Evolutionary conservation across 352 stramenopile species (phyloP).

Genomic region (Globisporangium abappressorium): DNA sequence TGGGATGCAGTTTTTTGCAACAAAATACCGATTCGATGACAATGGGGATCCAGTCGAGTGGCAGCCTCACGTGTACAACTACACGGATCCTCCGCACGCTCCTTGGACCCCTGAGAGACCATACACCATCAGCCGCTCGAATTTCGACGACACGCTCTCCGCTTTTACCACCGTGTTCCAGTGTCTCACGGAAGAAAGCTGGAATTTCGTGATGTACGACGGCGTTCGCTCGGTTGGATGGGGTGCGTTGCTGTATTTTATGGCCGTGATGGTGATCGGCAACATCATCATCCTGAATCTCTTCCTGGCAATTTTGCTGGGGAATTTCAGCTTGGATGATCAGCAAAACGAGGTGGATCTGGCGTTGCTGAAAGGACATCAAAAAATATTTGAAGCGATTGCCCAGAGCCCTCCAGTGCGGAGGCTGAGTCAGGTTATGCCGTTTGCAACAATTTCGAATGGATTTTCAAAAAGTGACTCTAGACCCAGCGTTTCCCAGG

Average conservation of each 20-base stretch:
- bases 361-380: constrained; percentile 29
- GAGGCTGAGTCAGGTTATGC: constrained; percentile 10
- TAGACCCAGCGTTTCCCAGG: not conserved
- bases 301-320: constrained; percentile 87
- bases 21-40: constrained; percentile 76
- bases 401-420: constrained; percentile 2
- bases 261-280: constrained; percentile 68
- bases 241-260: constrained; percentile 49
- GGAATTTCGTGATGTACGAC: constrained; percentile 87
- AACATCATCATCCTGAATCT: constrained; percentile 88
- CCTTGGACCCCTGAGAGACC: constrained; percentile 38
- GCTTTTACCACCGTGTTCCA: constrained; percentile 82
- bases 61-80: constrained; percentile 38
- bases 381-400: constrained; percentile 24
- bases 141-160: constrained; percentile 56
- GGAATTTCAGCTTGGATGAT: constrained; percentile 63
- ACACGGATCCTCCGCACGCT: constrained; percentile 35
- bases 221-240: constrained; percentile 46
- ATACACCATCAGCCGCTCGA: constrained; percentile 42
- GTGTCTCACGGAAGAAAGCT: constrained; percentile 86
- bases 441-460: not conserved
- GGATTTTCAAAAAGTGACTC: constrained; percentile 1
- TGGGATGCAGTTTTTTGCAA: constrained; percentile 81
- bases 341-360: constrained; percentile 26
- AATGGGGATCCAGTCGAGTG: constrained; percentile 31